Conservation (phyloP, 108 stramenopile species). For the Skeletonema menzelii region DNA sequence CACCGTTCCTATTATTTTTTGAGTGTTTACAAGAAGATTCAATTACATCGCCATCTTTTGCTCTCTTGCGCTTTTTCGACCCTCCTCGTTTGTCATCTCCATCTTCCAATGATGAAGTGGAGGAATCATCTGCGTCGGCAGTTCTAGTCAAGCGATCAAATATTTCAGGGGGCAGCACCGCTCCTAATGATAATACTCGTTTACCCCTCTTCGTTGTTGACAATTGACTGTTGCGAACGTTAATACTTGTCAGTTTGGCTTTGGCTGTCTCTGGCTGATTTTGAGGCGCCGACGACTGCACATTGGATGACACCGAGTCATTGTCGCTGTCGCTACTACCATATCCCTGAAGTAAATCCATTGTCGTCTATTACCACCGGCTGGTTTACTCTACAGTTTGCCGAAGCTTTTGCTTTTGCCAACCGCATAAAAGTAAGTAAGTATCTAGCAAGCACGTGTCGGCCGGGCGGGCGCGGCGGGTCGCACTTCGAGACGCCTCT, state of each 20-base stretch:
- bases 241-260: background rate
- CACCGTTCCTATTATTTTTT: background rate
- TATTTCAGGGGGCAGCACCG: conserved; percentile 46
- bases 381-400: no score
- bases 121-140: conserved; percentile 21
- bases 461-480: no score
- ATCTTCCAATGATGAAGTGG: conserved; percentile 8
- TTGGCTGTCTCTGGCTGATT: background rate
- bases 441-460: no score
- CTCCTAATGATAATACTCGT: conserved; percentile 36
- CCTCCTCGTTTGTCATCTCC: background rate
- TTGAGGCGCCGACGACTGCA: background rate
- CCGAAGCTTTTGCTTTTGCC: no score
- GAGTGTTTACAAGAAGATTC: background rate
- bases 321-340: conserved; percentile 24
- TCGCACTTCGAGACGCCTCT: no score
- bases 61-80: conserved; percentile 16
- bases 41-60: conserved; percentile 2
- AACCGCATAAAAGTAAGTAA: no score
- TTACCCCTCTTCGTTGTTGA: conserved; percentile 20
- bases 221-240: background rate
- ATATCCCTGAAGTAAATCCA: conserved; percentile 44
- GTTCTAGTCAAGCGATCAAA: conserved; percentile 45
- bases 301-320: background rate
- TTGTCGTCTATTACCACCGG: background rate